Base-by-base conservation (phyloP, 78 protist genomes). In the Cavenderia fasciculata region DNA sequence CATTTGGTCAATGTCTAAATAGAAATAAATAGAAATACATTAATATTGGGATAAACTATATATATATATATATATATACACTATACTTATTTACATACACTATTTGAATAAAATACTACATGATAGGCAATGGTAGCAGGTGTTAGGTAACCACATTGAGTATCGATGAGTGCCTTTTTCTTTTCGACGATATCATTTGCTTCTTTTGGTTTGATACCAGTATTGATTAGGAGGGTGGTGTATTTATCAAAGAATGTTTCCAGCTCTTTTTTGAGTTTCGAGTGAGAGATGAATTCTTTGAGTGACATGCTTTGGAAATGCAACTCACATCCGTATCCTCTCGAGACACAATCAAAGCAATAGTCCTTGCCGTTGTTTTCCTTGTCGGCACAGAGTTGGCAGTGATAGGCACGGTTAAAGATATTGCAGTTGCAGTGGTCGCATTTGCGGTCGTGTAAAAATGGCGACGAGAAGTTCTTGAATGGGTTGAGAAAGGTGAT, bases 121-220 rank as follows among this genome's bases (percentile, higher is more conserved):
- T 82, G 90, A 68, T 82, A 82, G 1, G 90, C 90, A 6, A 82
- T 52, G 2, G 78, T 82, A 18, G 90, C 90, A 29, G 70, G 51
- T 12, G 90, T 82, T 2, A 82, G 74, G 71, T 68, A 82, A 40
- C 78, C 78, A 82, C 90, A 82, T 16, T 56, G 38, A 6, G 65
- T 63, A 11, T 33, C 3, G 23, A 82, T 61, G 40, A 21, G n/a
- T 2, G 65, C 65, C 23, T 52, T 21, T 8, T 61, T 40, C 21
- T 65, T 43, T 0, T 19, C 14, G 21, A 82, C 44, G 51, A 82
- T 6, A 19, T 65, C 78, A 21, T 82, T 78, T 2, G 56, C 52
- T 31, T 75, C 72, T 44, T 43, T 29, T 31, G 36, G 76, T n/a
- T 63, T 63, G 19, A 47, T 33, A 41, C 78, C 79, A 23, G 59